Percentiles rank a stretch among this genome's conserved stretches.
Evolutionary conservation across 2,329 filamentous ascomycete species (phyloP).

Genomic region (Immersiporthe knoxdaviesiana): DNA sequence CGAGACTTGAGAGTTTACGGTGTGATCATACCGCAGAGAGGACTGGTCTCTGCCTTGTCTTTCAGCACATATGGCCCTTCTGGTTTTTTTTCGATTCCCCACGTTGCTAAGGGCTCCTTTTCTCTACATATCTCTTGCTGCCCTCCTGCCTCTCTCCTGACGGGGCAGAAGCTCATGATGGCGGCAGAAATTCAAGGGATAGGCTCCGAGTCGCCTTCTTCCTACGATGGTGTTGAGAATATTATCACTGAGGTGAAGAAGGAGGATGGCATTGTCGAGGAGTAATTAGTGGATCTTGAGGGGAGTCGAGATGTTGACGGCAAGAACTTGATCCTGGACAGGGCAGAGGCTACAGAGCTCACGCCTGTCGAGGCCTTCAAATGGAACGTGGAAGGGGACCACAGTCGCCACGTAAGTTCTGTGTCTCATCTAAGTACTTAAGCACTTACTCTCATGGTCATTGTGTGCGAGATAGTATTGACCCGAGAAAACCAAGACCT

Average conservation of each 20-base stretch:
- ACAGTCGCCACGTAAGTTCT: conserved; percentile 41
- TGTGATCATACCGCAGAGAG: not conserved
- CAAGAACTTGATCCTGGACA: conserved; percentile 25
- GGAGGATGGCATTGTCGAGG: conserved; percentile 17
- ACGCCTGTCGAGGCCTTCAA: conserved; percentile 42
- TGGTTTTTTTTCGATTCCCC: not conserved
- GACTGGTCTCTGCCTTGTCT: not conserved
- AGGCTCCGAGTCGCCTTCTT: conserved; percentile 10
- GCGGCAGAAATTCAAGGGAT: conserved; percentile 25
- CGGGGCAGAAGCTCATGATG: conserved; percentile 15
- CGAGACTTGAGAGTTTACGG: not conserved
- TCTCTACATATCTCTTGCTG: not conserved
- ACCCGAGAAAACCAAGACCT: not conserved
- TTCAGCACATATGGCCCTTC: not conserved
- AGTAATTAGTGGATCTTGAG: conserved; percentile 22
- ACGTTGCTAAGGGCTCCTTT: not conserved
- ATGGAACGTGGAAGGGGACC: conserved; percentile 43
- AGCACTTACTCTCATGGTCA: not conserved
- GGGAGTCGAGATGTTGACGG: conserved; percentile 26
- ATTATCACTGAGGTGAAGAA: conserved; percentile 9
- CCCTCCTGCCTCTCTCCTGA: not conserved
- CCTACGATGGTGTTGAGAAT: not conserved
- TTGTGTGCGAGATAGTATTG: not conserved
- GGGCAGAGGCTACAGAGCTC: conserved; percentile 38
- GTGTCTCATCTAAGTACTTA: not conserved